Conservation (phyloP, 2,329 filamentous ascomycete species). For the Epichloe gansuensis region DNA sequence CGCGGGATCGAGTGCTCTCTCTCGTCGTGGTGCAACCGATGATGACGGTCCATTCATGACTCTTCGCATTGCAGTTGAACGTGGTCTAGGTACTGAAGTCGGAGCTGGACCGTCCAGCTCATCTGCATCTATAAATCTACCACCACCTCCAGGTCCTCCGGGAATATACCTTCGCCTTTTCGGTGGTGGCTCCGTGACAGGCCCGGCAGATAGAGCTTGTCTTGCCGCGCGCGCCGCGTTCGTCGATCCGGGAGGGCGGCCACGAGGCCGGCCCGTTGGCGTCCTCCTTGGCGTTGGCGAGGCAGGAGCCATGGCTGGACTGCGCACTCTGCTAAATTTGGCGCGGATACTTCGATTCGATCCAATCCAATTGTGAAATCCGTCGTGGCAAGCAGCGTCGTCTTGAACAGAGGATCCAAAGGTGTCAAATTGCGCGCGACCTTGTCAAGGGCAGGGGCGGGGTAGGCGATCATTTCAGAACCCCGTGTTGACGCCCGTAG, state of each 20-base stretch:
- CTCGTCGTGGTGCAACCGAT: conserved; percentile 39
- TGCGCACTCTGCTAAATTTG: background rate
- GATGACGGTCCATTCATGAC: conserved; percentile 24
- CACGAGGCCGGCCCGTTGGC: conserved; percentile 32
- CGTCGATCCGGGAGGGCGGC: conserved; percentile 32
- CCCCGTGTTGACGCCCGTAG: conserved; percentile 7
- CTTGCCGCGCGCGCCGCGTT: conserved; percentile 29
- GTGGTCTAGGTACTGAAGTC: conserved; percentile 27
- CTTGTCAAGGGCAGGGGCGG: conserved; percentile 18
- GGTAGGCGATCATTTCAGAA: conserved; percentile 13
- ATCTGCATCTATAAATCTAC: conserved; percentile 68
- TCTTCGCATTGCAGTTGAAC: conserved; percentile 32
- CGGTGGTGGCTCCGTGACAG: conserved; percentile 46
- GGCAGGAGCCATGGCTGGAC: conserved; percentile 19
- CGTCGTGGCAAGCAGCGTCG: background rate
- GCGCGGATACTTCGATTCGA: background rate
- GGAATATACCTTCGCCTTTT: conserved; percentile 73
- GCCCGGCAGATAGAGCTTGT: conserved; percentile 20
- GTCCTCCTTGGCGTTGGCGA: conserved; percentile 29
- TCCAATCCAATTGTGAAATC: background rate
- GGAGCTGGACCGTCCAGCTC: conserved; percentile 44
- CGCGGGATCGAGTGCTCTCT: conserved; percentile 45
- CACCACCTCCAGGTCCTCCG: conserved; percentile 75
- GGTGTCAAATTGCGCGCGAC: conserved; percentile 16
- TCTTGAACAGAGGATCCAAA: background rate